These are phyloP conservation scores for Bauhinia variegata DNA, from an alignment of 306 rosid genomes.

Conservation along the genomic window DNA sequence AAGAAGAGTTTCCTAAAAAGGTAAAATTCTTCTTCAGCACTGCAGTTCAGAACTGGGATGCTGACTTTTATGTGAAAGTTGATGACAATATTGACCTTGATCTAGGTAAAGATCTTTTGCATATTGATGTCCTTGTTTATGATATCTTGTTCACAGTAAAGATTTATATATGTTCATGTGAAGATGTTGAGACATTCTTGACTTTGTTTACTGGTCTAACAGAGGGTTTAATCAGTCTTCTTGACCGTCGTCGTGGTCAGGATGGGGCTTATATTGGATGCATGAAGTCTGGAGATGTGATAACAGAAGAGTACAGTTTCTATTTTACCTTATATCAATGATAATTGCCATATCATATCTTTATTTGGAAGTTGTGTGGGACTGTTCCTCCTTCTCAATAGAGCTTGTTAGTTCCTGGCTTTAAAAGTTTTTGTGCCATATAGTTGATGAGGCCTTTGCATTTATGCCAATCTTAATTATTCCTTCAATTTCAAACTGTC, in stretches of 20 bases:
- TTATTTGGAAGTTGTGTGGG: constrained; percentile 5
- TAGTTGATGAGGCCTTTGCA: constrained; percentile 13
- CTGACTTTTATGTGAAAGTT: constrained; percentile 93
- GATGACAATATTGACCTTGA: constrained; percentile 81
- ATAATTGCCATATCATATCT: constrained; percentile 30
- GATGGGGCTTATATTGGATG: constrained; percentile 89
- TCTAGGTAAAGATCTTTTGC: constrained; percentile 63
- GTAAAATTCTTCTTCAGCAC: constrained; percentile 87
- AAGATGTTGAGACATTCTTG: constrained; percentile 33
- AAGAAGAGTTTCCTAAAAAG: constrained; percentile 90
- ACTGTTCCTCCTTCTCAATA: constrained; percentile 19
- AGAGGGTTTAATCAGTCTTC: constrained; percentile 92
- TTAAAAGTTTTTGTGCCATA: constrained; percentile 6
- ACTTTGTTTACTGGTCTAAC: constrained; percentile 40
- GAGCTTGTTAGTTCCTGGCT: constrained; percentile 8
- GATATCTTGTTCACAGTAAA: constrained; percentile 20
- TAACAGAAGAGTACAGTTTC: constrained; percentile 78
- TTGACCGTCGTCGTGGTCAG: constrained; percentile 90
- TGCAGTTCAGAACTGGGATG: constrained; percentile 97
- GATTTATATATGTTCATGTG: not conserved
- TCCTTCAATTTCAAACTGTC: not conserved
- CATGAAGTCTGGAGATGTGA: constrained; percentile 97
- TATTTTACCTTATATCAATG: constrained; percentile 33
- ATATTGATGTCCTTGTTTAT: constrained; percentile 15
- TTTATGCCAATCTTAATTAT: constrained; percentile 26